Percentiles rank a stretch among this genome's conserved stretches.
Evolutionary conservation across 306 rosid species (phyloP).

Genomic region (Quercus agrifolia): DNA sequence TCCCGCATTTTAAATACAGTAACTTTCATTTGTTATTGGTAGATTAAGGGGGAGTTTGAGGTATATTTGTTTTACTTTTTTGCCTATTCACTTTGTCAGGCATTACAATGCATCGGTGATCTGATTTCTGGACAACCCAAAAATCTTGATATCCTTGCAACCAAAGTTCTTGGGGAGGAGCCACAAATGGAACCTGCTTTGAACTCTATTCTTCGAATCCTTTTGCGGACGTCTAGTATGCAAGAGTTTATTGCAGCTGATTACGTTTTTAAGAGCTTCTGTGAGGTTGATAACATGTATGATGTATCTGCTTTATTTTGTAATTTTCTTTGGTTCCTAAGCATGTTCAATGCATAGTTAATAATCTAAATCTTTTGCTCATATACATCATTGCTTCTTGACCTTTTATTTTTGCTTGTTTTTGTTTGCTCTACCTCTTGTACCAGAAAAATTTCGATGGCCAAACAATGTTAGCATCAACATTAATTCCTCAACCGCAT

Average conservation of each 20-base stretch:
- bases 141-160: slow-evolving; percentile 68
- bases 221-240: slow-evolving; percentile 77
- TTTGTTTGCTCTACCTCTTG: slow-evolving; percentile 15
- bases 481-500: slow-evolving; percentile 87
- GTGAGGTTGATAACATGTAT: slow-evolving; percentile 63
- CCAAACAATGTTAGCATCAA: slow-evolving; percentile 85
- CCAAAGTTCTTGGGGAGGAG: slow-evolving; percentile 84
- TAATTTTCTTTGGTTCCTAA: neutral
- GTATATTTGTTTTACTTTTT: neutral
- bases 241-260: slow-evolving; percentile 91
- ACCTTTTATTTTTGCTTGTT: neutral
- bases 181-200: slow-evolving; percentile 78
- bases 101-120: slow-evolving; percentile 72
- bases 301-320: neutral
- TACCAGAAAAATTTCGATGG: slow-evolving; percentile 81
- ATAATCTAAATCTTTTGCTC: slow-evolving; percentile 1
- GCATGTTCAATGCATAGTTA: slow-evolving; percentile 4
- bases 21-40: slow-evolving; percentile 2
- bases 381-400: slow-evolving; percentile 11
- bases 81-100: slow-evolving; percentile 45
- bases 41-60: neutral
- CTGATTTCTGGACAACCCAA: slow-evolving; percentile 78
- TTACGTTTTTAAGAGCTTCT: slow-evolving; percentile 77
- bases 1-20: neutral
- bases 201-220: slow-evolving; percentile 77